Conservation (phyloP, 2,329 filamentous ascomycete species). For the Trichoderma aggressivum region DNA sequence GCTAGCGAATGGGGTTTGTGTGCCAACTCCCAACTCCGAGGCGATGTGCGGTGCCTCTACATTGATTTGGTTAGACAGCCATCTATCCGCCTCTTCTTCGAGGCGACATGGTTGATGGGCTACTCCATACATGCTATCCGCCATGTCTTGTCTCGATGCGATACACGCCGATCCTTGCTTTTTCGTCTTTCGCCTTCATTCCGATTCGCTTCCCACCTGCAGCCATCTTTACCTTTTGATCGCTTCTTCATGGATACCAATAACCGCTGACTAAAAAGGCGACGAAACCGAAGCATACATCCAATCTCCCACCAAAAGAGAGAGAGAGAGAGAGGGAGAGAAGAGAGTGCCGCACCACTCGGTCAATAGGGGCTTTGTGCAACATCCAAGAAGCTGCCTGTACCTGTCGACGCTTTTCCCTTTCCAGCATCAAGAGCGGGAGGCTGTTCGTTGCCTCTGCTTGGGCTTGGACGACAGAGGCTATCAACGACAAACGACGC, state of each 20-base stretch:
- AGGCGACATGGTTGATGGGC: background rate
- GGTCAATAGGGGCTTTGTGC: background rate
- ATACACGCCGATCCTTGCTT: background rate
- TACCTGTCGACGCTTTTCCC: constrained; percentile 8
- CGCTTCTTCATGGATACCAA: background rate
- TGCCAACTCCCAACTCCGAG: background rate
- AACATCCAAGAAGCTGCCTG: constrained; percentile 8
- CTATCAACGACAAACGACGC: constrained; percentile 1
- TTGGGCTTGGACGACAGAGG: background rate
- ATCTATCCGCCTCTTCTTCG: background rate
- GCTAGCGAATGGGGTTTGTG: background rate
- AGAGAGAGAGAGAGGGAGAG: background rate
- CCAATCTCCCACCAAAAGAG: background rate
- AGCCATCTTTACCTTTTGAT: background rate
- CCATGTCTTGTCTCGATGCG: background rate
- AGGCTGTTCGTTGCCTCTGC: background rate
- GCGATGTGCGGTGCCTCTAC: background rate
- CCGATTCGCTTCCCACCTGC: constrained; percentile 5
- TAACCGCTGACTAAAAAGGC: background rate
- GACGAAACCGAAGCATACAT: background rate
- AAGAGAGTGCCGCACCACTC: background rate
- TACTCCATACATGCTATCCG: background rate
- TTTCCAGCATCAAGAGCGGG: constrained; percentile 6
- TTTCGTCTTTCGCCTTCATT: background rate
- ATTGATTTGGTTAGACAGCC: background rate